These are phyloP conservation scores for Protostelium mycophagum DNA, from an alignment of 78 protist species.

Conservation along the genomic window DNA sequence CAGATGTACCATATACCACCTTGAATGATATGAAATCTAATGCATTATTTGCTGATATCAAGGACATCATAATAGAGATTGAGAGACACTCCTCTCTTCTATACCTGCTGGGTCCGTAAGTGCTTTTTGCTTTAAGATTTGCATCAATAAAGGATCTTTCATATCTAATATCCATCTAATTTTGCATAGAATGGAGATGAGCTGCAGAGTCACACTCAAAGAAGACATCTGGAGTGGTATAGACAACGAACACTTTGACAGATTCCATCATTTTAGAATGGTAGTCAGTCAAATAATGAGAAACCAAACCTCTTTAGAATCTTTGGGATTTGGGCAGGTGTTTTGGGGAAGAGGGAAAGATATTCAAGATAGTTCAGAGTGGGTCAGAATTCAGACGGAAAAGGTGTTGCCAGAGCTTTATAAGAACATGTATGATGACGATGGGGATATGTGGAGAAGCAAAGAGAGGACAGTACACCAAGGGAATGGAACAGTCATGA, in stretches of 20 bases:
- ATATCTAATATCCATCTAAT: too few species aligned
- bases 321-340: neutral
- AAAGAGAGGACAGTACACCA: neutral
- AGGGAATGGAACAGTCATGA: neutral
- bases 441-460: neutral
- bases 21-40: neutral
- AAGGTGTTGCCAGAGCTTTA: neutral
- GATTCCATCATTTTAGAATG: neutral
- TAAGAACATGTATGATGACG: neutral
- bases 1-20: neutral
- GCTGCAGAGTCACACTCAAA: neutral
- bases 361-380: too few species aligned
- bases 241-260: neutral
- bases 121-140: neutral
- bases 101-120: neutral
- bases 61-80: neutral
- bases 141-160: too few species aligned
- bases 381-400: neutral
- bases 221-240: neutral
- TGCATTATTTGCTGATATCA: neutral
- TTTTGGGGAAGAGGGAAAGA: neutral
- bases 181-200: neutral
- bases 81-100: neutral
- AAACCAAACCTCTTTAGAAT: neutral
- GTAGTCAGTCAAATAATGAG: neutral